Evolutionary conservation across 768 basidiomycete genomes (phyloP).

Genomic region (Mycena olivaceomarginata): DNA sequence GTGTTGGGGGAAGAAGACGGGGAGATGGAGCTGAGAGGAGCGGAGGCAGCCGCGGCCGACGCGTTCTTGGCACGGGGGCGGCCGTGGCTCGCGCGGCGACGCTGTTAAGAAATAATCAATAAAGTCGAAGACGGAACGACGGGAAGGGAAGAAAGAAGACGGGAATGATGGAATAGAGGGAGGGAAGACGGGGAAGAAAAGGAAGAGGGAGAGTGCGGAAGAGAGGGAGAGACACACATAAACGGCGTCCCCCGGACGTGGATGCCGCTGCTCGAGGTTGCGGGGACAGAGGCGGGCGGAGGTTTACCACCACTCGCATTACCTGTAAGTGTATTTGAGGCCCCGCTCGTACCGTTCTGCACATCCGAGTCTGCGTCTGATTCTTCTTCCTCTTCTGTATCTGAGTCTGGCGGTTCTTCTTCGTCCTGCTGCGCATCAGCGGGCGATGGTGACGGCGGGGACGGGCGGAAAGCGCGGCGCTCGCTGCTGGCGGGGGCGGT

Average conservation of each 20-base stretch:
- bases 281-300: constrained; percentile 6
- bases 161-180: not conserved
- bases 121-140: not conserved
- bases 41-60: constrained; percentile 3
- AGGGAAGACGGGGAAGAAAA: not conserved
- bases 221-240: constrained; percentile 4
- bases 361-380: constrained; percentile 7
- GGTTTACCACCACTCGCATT: constrained; percentile 1
- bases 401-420: constrained; percentile 11
- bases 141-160: constrained; percentile 5
- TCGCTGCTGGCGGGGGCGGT: not conserved
- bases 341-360: too few relatives aligned
- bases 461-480: not conserved
- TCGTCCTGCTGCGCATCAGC: not conserved
- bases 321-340: not conserved
- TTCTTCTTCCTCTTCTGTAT: constrained; percentile 1
- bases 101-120: constrained; percentile 8
- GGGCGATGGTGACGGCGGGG: constrained; percentile 3
- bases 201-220: not conserved
- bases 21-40: not conserved
- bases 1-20: not conserved
- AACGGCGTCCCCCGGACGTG: not conserved
- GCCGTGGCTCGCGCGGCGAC: constrained; percentile 1
- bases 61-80: not conserved
- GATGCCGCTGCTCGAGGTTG: constrained; percentile 11